A percentile compares a stretch with the other conserved stretches of the same genome.
Conservation (phyloP, 2,329 filamentous ascomycete species). For the Annulohypoxylon truncatum region DNA sequence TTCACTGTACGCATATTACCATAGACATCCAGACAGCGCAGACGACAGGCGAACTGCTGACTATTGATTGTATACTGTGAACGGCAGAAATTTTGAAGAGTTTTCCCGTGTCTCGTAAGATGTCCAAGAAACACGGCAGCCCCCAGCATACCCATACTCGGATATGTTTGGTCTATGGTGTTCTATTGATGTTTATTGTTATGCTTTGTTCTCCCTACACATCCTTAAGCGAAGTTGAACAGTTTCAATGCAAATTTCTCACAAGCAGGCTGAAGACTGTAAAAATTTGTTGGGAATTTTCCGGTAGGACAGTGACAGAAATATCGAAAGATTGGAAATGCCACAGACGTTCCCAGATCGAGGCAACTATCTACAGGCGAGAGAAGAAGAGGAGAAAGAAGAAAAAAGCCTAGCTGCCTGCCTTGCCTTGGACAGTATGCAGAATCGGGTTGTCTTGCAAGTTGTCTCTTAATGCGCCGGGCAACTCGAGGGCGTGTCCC, state of each 20-base stretch:
- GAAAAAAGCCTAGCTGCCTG: slow-evolving; percentile 4
- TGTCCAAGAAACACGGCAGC: slow-evolving; percentile 10
- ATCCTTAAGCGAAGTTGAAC: slow-evolving; percentile 20
- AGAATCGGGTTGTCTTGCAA: slow-evolving; percentile 38
- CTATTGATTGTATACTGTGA: slow-evolving; percentile 12
- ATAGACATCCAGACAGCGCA: background rate
- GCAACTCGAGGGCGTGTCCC: slow-evolving; percentile 30
- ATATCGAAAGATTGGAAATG: slow-evolving; percentile 35
- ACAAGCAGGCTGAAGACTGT: slow-evolving; percentile 24
- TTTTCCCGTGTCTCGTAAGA: slow-evolving; percentile 32
- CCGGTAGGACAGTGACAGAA: slow-evolving; percentile 36
- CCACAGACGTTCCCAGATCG: slow-evolving; percentile 40
- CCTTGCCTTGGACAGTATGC: slow-evolving; percentile 34
- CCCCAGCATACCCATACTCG: background rate
- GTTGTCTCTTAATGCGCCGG: slow-evolving; percentile 38
- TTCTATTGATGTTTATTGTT: slow-evolving; percentile 16
- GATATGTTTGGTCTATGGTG: background rate
- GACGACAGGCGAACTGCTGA: background rate
- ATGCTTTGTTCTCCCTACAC: slow-evolving; percentile 1
- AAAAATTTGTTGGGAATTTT: slow-evolving; percentile 31
- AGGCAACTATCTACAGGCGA: slow-evolving; percentile 20
- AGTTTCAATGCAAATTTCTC: slow-evolving; percentile 21
- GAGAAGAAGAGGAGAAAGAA: background rate
- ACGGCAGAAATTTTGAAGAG: slow-evolving; percentile 26
- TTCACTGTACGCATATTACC: background rate